These are phyloP conservation scores for Phyllostachys edulis DNA, from an alignment of 176 grass and related monocot species.

Conservation along the genomic window DNA sequence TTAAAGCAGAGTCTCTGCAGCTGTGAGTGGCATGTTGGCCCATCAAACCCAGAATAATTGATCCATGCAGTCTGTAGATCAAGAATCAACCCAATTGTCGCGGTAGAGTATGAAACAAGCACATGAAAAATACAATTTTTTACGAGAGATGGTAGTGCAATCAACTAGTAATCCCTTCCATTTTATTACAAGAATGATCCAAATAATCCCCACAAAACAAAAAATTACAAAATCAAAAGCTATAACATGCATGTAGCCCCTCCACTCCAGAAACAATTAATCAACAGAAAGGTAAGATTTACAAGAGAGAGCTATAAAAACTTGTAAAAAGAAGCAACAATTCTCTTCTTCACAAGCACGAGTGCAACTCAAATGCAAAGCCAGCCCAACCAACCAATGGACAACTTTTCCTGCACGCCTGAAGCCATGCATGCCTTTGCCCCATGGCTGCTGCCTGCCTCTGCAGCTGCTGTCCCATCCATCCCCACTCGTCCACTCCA, in stretches of 20 bases:
- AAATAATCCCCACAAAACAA: slow-evolving; percentile 22
- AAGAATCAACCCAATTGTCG: background rate
- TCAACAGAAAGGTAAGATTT: slow-evolving; percentile 11
- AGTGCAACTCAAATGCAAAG: background rate
- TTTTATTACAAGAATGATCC: slow-evolving; percentile 33
- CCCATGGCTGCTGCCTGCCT: background rate
- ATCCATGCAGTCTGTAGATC: background rate
- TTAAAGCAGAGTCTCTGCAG: background rate
- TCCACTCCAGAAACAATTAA: background rate
- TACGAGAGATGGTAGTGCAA: background rate
- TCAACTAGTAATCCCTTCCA: background rate
- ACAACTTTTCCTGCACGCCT: slow-evolving; percentile 40
- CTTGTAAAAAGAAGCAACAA: background rate
- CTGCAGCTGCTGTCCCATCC: background rate
- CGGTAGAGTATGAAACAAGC: background rate
- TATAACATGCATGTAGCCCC: slow-evolving; percentile 28
- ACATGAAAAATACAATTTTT: background rate
- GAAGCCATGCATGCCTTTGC: background rate
- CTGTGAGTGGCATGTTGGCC: background rate
- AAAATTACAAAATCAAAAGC: slow-evolving; percentile 6
- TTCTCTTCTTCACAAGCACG: background rate
- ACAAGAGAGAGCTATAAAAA: slow-evolving; percentile 3
- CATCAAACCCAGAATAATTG: background rate
- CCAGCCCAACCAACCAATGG: slow-evolving; percentile 5
- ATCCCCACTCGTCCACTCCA: background rate